Evolutionary conservation across 1,284 basidiomycete genomes (phyloP).

Genomic region (Golubevia pallescens): DNA sequence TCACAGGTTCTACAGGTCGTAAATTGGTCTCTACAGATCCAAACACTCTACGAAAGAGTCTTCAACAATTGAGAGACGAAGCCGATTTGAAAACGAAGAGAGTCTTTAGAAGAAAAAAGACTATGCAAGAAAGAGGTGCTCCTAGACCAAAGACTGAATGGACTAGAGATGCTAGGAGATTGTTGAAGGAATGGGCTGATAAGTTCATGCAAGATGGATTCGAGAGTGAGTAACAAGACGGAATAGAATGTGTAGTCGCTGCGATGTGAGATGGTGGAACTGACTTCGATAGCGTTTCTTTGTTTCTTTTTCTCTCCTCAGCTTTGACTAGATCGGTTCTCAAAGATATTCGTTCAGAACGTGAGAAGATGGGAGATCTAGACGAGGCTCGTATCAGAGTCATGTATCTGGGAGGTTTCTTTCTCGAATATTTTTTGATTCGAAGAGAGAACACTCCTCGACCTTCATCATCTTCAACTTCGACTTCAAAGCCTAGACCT

Average conservation of each 20-base stretch:
- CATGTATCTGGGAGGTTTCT: conserved; percentile 53
- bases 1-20: conserved; percentile 42
- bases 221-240: conserved; percentile 21
- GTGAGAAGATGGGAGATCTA: conserved; percentile 55
- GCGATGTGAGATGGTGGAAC: background rate
- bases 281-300: background rate
- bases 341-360: conserved; percentile 57
- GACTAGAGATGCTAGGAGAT: conserved; percentile 32
- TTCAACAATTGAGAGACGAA: conserved; percentile 43
- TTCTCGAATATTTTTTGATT: conserved; percentile 56
- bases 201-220: conserved; percentile 51
- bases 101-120: conserved; percentile 26
- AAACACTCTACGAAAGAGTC: conserved; percentile 36
- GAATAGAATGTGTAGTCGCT: background rate
- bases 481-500: background rate
- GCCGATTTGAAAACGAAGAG: conserved; percentile 25
- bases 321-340: conserved; percentile 39
- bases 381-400: conserved; percentile 50
- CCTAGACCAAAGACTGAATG: conserved; percentile 34
- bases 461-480: background rate
- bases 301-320: background rate
- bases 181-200: conserved; percentile 49
- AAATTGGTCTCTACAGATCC: conserved; percentile 41
- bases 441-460: conserved; percentile 15
- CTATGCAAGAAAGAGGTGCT: conserved; percentile 45